These are phyloP conservation scores for Amanita rubescens DNA, from an alignment of 768 basidiomycete genomes.

Conservation along the genomic window DNA sequence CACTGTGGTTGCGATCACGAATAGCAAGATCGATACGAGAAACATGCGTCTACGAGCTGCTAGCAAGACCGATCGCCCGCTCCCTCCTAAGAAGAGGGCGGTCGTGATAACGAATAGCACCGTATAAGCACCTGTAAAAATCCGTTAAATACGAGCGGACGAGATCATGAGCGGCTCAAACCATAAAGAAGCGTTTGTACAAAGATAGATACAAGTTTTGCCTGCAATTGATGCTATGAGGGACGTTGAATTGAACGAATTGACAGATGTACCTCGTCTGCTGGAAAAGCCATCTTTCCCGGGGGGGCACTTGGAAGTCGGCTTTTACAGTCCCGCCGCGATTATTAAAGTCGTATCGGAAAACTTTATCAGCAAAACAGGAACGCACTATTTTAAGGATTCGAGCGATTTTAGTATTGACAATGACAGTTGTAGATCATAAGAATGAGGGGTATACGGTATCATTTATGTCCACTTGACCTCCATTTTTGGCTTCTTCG, in stretches of 20 bases:
- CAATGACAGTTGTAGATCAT: no score
- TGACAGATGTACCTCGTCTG: constrained; percentile 8
- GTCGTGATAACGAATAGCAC: constrained; percentile 21
- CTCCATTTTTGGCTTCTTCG: no score
- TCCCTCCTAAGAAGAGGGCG: constrained; percentile 17
- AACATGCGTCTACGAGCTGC: constrained; percentile 21
- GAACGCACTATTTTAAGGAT: neutral
- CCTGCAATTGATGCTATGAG: constrained; percentile 7
- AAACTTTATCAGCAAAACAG: neutral
- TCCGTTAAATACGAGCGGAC: neutral
- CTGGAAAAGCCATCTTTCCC: constrained; percentile 12
- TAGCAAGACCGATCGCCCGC: constrained; percentile 8
- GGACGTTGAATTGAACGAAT: neutral
- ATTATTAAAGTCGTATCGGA: neutral
- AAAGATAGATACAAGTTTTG: constrained; percentile 19
- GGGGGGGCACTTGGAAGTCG: neutral
- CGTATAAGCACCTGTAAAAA: constrained; percentile 15
- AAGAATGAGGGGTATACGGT: neutral
- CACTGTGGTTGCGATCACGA: constrained; percentile 22
- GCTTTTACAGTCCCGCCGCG: no score
- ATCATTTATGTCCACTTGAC: neutral
- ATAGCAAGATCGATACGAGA: constrained; percentile 19
- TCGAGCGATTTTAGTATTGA: neutral
- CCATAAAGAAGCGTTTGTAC: constrained; percentile 21
- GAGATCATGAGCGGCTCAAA: neutral